These are phyloP conservation scores for Phylloporus sp. DNA, from an alignment of 768 basidiomycete genomes.

Conservation along the genomic window DNA sequence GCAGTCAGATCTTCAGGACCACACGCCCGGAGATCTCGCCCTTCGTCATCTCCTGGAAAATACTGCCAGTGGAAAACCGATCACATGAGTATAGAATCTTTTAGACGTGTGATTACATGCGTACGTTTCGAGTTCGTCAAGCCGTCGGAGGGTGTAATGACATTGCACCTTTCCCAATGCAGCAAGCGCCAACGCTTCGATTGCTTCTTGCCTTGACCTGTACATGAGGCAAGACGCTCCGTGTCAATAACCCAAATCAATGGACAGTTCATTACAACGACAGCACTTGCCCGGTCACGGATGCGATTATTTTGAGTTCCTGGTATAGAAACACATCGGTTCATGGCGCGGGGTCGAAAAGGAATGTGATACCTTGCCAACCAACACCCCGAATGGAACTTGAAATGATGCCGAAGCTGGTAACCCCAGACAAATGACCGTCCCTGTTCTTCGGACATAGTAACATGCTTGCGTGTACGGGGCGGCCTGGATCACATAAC, in stretches of 20 bases:
- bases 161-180: slow-evolving; percentile 34
- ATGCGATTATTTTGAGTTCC: slow-evolving; percentile 24
- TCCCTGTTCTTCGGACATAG: slow-evolving; percentile 43
- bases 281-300: slow-evolving; percentile 16
- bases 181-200: slow-evolving; percentile 42
- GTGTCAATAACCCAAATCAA: background rate
- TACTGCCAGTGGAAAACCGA: slow-evolving; percentile 4
- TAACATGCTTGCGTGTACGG: slow-evolving; percentile 43
- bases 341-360: background rate
- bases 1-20: slow-evolving; percentile 17
- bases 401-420: slow-evolving; percentile 29
- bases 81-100: background rate
- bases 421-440: slow-evolving; percentile 40
- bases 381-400: slow-evolving; percentile 30
- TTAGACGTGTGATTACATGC: background rate
- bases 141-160: slow-evolving; percentile 18
- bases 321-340: background rate
- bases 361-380: slow-evolving; percentile 19
- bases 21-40: slow-evolving; percentile 19
- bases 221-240: background rate
- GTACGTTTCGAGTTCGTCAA: slow-evolving; percentile 30
- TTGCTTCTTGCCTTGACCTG: slow-evolving; percentile 42
- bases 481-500: slow-evolving; percentile 14
- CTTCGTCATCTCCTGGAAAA: slow-evolving; percentile 19
- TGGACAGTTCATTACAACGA: background rate